Conservation (phyloP, 192 early-diverging fungal genomes). For the Funneliformis geosporum region DNA sequence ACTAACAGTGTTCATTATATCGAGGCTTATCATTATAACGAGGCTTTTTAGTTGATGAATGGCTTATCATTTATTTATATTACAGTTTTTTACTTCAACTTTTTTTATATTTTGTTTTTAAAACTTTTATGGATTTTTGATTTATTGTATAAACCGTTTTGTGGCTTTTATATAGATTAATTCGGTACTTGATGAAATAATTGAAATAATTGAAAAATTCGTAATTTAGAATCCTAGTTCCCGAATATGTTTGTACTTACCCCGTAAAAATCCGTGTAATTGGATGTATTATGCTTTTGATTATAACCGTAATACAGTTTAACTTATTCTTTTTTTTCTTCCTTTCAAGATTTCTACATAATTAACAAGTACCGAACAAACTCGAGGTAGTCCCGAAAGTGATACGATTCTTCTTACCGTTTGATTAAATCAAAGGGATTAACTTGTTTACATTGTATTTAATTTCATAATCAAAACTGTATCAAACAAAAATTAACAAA, state of each 20-base stretch:
- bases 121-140: background rate
- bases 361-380: background rate
- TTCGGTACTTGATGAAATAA: no score
- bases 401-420: no score
- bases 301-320: background rate
- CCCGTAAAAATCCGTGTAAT: no score
- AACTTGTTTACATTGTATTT: no score
- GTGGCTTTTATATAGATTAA: background rate
- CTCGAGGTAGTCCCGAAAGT: background rate
- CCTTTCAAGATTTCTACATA: background rate
- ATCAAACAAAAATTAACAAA: no score
- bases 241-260: background rate
- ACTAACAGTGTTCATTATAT: background rate
- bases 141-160: background rate
- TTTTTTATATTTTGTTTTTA: background rate
- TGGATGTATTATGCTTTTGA: background rate
- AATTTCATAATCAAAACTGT: background rate
- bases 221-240: background rate
- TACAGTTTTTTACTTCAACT: background rate
- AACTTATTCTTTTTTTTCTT: background rate
- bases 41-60: background rate
- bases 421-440: no score
- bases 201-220: no score
- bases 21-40: background rate
- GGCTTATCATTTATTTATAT: constrained; percentile 1